These are phyloP conservation scores for Zygoascus tannicola DNA, from an alignment of 805 yeast genomes.

Conservation along the genomic window DNA sequence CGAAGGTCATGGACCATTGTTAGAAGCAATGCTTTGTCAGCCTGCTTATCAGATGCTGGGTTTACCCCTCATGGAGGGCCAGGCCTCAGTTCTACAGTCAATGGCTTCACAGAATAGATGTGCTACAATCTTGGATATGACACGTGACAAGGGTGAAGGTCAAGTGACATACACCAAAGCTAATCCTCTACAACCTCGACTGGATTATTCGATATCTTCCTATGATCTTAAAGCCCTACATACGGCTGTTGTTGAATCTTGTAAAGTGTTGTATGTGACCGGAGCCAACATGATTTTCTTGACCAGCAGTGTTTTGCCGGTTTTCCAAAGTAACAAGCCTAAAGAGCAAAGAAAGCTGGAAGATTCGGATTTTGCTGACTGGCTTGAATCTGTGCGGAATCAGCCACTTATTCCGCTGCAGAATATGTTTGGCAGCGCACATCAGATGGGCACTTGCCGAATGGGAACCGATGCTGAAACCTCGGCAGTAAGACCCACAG, in stretches of 20 bases:
- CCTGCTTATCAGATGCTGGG: conserved; percentile 34
- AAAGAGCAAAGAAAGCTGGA: conserved; percentile 29
- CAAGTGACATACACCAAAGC: conserved; percentile 28
- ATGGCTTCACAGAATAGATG: conserved; percentile 31
- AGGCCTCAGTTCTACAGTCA: conserved; percentile 27
- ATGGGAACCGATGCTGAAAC: conserved; percentile 35
- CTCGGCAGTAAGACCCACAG: conserved; percentile 38
- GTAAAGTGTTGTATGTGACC: conserved; percentile 39
- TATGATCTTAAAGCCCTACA: conserved; percentile 36
- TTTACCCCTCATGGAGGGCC: conserved; percentile 36
- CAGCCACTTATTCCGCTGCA: conserved; percentile 5
- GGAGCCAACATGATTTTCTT: conserved; percentile 39
- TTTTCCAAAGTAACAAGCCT: conserved; percentile 30
- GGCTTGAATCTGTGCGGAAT: conserved; percentile 22
- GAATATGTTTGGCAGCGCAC: conserved; percentile 40
- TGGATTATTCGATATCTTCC: conserved; percentile 35
- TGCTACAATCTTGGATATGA: conserved; percentile 35
- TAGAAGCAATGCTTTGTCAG: conserved; percentile 41
- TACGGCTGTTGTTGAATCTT: conserved; percentile 31
- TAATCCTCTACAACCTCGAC: conserved; percentile 27
- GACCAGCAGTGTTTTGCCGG: conserved; percentile 30
- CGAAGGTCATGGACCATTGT: conserved; percentile 42
- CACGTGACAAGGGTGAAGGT: conserved; percentile 40
- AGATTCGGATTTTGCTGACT: conserved; percentile 35
- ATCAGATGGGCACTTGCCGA: conserved; percentile 46